Conservation (phyloP, 495 filamentous ascomycete genomes). For the Aspergillus bridgeri region DNA sequence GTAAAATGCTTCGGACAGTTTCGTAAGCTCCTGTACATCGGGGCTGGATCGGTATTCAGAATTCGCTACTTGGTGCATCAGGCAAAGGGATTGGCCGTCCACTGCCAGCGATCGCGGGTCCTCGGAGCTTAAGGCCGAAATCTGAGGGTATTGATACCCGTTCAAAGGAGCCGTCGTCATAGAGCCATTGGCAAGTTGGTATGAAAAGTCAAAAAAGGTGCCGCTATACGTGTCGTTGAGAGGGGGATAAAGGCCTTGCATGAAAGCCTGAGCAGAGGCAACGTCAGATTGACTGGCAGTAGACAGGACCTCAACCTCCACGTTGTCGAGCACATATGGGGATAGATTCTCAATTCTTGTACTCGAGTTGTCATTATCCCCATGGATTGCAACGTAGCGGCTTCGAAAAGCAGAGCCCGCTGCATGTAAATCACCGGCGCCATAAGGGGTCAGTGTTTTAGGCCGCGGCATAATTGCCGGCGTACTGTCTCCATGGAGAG, state of each 20-base stretch:
- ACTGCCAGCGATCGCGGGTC: constrained; percentile 58
- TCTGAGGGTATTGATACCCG: constrained; percentile 71
- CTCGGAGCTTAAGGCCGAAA: constrained; percentile 47
- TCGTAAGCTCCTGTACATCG: constrained; percentile 33
- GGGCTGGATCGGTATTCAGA: constrained; percentile 36
- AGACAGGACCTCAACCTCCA: constrained; percentile 45
- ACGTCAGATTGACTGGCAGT: constrained; percentile 47
- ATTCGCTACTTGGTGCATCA: constrained; percentile 34
- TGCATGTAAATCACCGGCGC: constrained; percentile 60
- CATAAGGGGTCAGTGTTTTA: constrained; percentile 59
- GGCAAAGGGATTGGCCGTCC: constrained; percentile 57
- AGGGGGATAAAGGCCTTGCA: constrained; percentile 81
- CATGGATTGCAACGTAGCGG: constrained; percentile 51
- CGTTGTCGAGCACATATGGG: constrained; percentile 40
- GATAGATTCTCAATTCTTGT: constrained; percentile 42
- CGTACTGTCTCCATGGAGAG: constrained; percentile 69
- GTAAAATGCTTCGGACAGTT: constrained; percentile 50
- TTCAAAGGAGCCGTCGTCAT: constrained; percentile 55
- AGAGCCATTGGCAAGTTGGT: constrained; percentile 57
- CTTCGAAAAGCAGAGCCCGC: constrained; percentile 60
- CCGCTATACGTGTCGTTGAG: constrained; percentile 38
- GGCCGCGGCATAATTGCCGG: constrained; percentile 52
- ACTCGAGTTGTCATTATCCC: constrained; percentile 30
- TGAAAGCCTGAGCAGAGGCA: constrained; percentile 67
- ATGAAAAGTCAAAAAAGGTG: constrained; percentile 33